Conservation (phyloP, 257 asterid genomes). For the Solanum sejunctum region DNA sequence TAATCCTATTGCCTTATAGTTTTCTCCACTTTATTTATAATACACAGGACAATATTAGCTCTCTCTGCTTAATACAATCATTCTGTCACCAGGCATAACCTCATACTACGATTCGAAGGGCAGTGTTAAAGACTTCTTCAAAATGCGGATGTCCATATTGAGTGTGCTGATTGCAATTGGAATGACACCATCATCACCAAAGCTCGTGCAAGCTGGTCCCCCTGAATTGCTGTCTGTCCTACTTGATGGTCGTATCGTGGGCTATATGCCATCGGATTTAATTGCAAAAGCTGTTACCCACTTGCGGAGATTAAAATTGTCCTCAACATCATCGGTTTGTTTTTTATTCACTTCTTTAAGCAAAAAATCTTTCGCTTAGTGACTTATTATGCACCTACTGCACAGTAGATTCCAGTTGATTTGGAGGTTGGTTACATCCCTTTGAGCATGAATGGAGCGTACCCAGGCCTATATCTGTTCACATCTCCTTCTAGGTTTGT, state of each 20-base stretch:
- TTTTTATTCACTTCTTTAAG: slow-evolving; percentile 1
- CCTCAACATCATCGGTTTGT: slow-evolving; percentile 53
- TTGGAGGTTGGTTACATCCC: slow-evolving; percentile 97
- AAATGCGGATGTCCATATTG: slow-evolving; percentile 43
- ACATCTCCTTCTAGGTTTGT: slow-evolving; percentile 89
- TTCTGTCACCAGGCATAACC: slow-evolving; percentile 58
- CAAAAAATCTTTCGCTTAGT: neutral
- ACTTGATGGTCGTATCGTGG: slow-evolving; percentile 88
- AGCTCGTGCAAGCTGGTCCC: slow-evolving; percentile 70
- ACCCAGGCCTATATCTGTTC: slow-evolving; percentile 76
- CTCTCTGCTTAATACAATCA: neutral
- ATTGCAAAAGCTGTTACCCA: slow-evolving; percentile 58
- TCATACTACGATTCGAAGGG: slow-evolving; percentile 72
- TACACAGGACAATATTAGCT: neutral
- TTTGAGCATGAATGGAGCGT: slow-evolving; percentile 84
- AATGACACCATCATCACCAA: slow-evolving; percentile 72
- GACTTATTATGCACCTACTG: neutral
- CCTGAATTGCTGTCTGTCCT: slow-evolving; percentile 82
- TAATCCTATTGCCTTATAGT: neutral
- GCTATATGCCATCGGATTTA: slow-evolving; percentile 48
- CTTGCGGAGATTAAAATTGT: slow-evolving; percentile 68
- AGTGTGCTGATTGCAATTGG: slow-evolving; percentile 51
- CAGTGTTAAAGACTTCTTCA: slow-evolving; percentile 54
- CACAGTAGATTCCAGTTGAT: slow-evolving; percentile 77
- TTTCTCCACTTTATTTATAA: neutral